Evolutionary conservation across 2,329 filamentous ascomycete species (phyloP), one percentile per base, ranked within the genome.

Genomic region (Periconia digitata): DNA sequence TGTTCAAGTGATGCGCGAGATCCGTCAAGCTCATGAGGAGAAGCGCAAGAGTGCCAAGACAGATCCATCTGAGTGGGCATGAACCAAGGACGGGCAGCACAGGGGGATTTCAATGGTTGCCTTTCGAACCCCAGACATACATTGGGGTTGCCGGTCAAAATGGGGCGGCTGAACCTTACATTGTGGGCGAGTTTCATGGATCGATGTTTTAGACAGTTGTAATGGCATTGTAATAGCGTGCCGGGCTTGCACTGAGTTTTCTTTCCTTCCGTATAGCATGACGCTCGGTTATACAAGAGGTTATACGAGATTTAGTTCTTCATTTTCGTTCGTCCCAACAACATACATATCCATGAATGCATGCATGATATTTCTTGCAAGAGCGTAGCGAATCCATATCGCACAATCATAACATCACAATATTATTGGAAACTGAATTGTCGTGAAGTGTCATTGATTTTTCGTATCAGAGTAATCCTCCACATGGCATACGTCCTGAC

Each of bases 391-490:
- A 32, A 32, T 10, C 12, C 10, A 32, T 5, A 4, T 32, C 27
- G 8, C 27, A 37, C 20, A 50, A 56, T 49, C 42, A 54, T 41
- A 45, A 34, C 44, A 48, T 34, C 40, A 47, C 40, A 55, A 36
- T 24, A 53, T 21, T 22, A 24, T 39, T 15, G n/a, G 36, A 35
- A n/a, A 43, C 8, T 40, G 13, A 18, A 12, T 56, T 67, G 59
- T 69, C 66, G 66, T 69, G 67, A 66, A 69, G 62, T 60, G 67
- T 67, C 63, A 63, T 61, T 63, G 61, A 58, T 65, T 68, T 32
- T 62, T 63, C 53, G 57, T 64, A 56, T 64, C 56, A 46, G 54
- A 54, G 40, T 29, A 16, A 17, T 41, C 49, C 52, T 69, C 64
- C 66, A 70, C 67, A 67, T 62, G 63, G 66, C 53, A 62, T 54